Conservation (phyloP, 306 rosid genomes). For the Quercus berberidifolia region DNA sequence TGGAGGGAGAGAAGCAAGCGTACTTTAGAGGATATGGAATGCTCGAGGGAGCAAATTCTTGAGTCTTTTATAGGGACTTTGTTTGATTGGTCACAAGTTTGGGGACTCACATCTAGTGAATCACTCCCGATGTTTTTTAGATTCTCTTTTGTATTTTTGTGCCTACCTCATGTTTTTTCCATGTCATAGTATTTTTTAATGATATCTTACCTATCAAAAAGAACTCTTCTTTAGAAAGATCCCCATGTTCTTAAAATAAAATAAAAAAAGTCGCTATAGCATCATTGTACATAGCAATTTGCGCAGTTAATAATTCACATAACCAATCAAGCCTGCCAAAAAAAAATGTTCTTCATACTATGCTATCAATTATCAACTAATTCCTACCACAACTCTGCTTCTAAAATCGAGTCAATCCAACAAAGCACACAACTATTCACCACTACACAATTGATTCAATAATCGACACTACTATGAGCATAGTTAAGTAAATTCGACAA, state of each 20-base stretch:
- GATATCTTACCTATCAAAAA: neutral
- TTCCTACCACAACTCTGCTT: neutral
- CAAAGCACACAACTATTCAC: neutral
- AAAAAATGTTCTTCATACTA: neutral
- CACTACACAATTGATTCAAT: neutral
- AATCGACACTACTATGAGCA: neutral
- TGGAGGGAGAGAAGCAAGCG: too few species aligned
- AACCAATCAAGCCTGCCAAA: neutral
- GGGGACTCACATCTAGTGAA: too few species aligned
- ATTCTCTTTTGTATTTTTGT: too few species aligned
- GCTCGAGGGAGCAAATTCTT: too few species aligned
- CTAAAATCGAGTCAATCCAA: neutral
- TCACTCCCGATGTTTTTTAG: too few species aligned
- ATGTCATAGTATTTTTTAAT: neutral
- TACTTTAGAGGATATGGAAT: too few species aligned
- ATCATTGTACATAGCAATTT: neutral
- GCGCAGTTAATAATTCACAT: neutral
- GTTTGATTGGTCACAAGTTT: too few species aligned
- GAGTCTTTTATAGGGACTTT: too few species aligned
- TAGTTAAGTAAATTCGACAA: neutral
- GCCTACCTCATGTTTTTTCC: too few species aligned
- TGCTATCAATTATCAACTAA: neutral
- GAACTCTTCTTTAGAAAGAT: neutral
- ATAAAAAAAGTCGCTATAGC: neutral
- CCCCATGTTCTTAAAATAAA: too few species aligned